Percentiles rank a stretch among this genome's conserved stretches.
Conservation (phyloP, 129 eudicot genomes). For the Flaveria linearis region DNA sequence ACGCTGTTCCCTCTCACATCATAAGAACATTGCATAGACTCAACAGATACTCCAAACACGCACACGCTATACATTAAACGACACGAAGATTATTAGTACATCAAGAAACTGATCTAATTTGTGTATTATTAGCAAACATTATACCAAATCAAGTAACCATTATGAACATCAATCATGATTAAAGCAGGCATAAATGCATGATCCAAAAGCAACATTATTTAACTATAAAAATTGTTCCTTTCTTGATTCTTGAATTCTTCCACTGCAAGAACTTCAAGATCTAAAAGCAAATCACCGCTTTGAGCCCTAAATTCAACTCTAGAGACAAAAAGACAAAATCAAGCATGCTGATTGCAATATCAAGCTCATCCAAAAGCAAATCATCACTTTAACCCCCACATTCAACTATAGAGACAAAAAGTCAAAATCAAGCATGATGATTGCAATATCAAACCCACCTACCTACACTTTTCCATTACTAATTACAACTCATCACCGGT, state of each 20-base stretch:
- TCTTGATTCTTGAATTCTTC: conserved; percentile 4
- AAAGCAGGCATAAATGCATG: neutral
- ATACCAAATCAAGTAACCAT: conserved; percentile 5
- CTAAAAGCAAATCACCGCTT: conserved; percentile 17
- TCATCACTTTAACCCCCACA: conserved; percentile 11
- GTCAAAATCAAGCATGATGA: conserved; percentile 22
- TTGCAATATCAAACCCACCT: conserved; percentile 31
- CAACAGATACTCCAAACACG: conserved; percentile 90
- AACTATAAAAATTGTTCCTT: conserved; percentile 23
- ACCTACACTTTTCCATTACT: conserved; percentile 20
- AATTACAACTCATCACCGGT: conserved; percentile 27
- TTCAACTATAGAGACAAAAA: conserved; percentile 17
- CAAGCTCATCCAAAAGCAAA: conserved; percentile 22
- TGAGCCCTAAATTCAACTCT: neutral
- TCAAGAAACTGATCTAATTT: neutral
- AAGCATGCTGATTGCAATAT: conserved; percentile 22
- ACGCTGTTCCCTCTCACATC: conserved; percentile 83
- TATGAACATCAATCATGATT: conserved; percentile 2
- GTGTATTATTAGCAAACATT: too few relatives aligned
- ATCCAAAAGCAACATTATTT: neutral
- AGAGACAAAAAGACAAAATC: conserved; percentile 28
- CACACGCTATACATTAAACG: conserved; percentile 41
- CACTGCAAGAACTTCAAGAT: conserved; percentile 6
- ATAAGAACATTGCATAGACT: conserved; percentile 88
- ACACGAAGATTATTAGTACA: neutral